Evolutionary conservation across 2,329 filamentous ascomycete genomes (phyloP), one percentile per base, ranked within the genome.

Genomic region (Trichoderma guizhouense): DNA sequence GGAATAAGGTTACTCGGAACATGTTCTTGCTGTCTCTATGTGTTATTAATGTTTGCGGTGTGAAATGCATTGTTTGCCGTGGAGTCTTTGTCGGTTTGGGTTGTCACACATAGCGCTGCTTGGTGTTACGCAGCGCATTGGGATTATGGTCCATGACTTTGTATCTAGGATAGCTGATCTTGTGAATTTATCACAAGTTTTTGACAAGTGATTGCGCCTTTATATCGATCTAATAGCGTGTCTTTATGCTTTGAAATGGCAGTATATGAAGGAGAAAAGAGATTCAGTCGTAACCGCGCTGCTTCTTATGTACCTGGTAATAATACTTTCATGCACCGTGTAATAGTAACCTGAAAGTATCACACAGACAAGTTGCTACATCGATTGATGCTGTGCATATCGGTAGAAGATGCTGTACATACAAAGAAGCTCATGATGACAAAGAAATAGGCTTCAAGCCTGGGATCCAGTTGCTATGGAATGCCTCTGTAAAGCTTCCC

Each of bases 1-100:
- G 15, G 76, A 77, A 32, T 73, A 63, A 68, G 18, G n/a, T 24
- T n/a, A 53, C 6, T 53, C 3, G 5, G 47, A 12, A 14, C 8
- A 12, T 24, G n/a, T 55, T 24, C 15, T n/a, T 36, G 21, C n/a
- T 21, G 32, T 15, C 18, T 55, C 30, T 66, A 5, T 66, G 14
- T 65, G n/a, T 24, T 65, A 21, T 30, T 58, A 24, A 15, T 39
- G n/a, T 28, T 28, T 30, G 47, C 24, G 24, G 53, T 57, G 30
- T 12, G 30, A 30, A 32, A 32, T 61, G 30, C 47, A 53, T 28
- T 24, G 58, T 36, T 36, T 36, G 58, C 58, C 11, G 30, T 61
- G 21, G 21, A 61, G 28, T 55, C 39, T 26, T 55, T 55, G 11
- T 36, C 15, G 39, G 39, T 36, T 55, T 11, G n/a, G 47, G 47